Base-by-base conservation (phyloP, 148 eudicot species). In the Pharnaceum exiguum region DNA sequence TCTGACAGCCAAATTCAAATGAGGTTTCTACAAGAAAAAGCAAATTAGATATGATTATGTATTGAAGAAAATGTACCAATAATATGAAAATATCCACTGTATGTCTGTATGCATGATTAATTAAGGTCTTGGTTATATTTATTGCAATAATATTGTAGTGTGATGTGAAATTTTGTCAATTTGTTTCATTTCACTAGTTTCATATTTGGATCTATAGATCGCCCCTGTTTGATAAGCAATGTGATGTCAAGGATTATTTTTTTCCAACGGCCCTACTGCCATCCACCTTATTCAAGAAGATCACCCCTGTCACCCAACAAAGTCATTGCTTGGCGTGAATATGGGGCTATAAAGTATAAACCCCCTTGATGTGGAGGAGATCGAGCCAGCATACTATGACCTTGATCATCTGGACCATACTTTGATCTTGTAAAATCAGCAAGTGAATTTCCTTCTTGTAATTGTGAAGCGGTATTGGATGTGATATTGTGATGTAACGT, bases 231-330 rank as follows among this genome's bases (percentile, higher is more conserved):
- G 2, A 44, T 5, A 40, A 30, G 18, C 13, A 58, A 4, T 53
- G 43, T 47, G 62, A 60, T 60, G 65, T 35, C 22, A 35, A 60
- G 46, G 10, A 44, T 19, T 29, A 10, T 6, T 29, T 15, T 24
- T 26, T 43, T 1, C n/a, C 10, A 9, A 19, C 19, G 52, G 47
- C 7, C 46, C 69, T 33, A 64, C 35, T 35, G 46, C 46, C 69
- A 65, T 47, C 61, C 61, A 65, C 69, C 69, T 19, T 30, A 55
- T 56, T 65, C 21, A 65, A 65, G 48, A 56, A 57, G 62, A 57
- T 51, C 18, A 47, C 35, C 28, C 39, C 28, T 56, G 48, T 24
- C 27, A 29, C 22, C 29, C 36, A 38, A 49, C 57, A 66, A 57
- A 48, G 63, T 57, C 63, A 48, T 46, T 57, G 50, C 39, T 38